phyloP scores from a whole-genome alignment of 1,284 basidiomycete genomes.

The Ceratobasidium papillatum region DNA sequence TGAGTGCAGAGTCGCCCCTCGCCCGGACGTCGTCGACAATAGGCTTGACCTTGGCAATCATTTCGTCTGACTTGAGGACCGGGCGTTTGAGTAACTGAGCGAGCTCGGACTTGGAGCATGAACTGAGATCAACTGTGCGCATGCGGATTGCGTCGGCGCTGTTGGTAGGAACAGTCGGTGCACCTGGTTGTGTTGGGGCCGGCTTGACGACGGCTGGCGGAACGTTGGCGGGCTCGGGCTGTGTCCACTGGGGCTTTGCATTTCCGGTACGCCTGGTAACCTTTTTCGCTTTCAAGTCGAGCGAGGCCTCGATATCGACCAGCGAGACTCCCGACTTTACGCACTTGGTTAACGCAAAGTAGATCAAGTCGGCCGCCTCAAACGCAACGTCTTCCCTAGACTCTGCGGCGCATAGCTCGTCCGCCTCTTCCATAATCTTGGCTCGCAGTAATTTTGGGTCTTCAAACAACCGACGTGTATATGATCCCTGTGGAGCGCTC shows the following conservation, averaged over 20 bases:
- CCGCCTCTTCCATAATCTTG: constrained; percentile 99
- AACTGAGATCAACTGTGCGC: constrained; percentile 72
- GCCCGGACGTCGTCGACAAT: constrained; percentile 89
- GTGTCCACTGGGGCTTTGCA: constrained; percentile 87
- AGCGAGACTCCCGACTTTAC: constrained; percentile 84
- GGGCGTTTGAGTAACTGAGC: constrained; percentile 84
- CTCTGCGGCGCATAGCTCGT: constrained; percentile 90
- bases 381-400: constrained; percentile 89
- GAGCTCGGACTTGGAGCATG: constrained; percentile 65
- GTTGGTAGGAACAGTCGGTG: constrained; percentile 49
- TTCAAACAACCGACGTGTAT: constrained; percentile 89
- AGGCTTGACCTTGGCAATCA: constrained; percentile 94
- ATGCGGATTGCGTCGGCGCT: constrained; percentile 65
- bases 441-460: constrained; percentile 84
- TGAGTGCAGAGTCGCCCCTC: constrained; percentile 87
- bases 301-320: constrained; percentile 83
- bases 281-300: constrained; percentile 89
- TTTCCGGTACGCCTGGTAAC: constrained; percentile 91
- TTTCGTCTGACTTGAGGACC: constrained; percentile 90
- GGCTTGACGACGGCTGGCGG: constrained; percentile 46
- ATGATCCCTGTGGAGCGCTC: constrained; percentile 88
- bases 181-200: constrained; percentile 49
- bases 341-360: constrained; percentile 93
- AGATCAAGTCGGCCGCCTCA: constrained; percentile 95
- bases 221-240: constrained; percentile 51